Evolutionary conservation across 345 rosid species (phyloP).

Genomic region (Gossypium raimondii): DNA sequence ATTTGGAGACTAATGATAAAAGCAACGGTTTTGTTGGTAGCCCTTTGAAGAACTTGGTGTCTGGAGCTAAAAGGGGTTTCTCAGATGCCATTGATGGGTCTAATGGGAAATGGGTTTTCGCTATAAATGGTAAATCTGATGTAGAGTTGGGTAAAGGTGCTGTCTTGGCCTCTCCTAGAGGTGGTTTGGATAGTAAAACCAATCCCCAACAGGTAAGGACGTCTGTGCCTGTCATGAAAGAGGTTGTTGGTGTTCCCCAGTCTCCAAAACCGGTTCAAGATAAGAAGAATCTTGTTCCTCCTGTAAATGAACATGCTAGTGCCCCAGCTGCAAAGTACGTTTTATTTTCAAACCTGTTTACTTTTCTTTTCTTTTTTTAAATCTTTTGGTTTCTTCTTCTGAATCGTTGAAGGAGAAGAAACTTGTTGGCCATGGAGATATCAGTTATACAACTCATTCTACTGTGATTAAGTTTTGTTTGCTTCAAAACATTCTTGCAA

Average conservation of each 20-base stretch:
- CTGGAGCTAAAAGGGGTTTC: slow-evolving; percentile 70
- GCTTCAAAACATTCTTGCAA: no score
- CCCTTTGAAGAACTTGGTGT: slow-evolving; percentile 40
- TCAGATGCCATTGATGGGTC: slow-evolving; percentile 55
- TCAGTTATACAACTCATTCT: no score
- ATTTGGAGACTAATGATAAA: slow-evolving; percentile 27
- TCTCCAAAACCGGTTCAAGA: slow-evolving; percentile 34
- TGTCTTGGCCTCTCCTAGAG: slow-evolving; percentile 42
- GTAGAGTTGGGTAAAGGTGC: slow-evolving; percentile 37
- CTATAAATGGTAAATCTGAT: slow-evolving; percentile 38
- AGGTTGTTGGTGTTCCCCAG: slow-evolving; percentile 31
- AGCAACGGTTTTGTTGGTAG: slow-evolving; percentile 23
- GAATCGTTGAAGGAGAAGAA: not conserved
- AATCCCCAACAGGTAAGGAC: slow-evolving; percentile 22
- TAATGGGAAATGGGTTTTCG: slow-evolving; percentile 45
- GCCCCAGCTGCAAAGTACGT: slow-evolving; percentile 66
- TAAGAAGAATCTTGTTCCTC: slow-evolving; percentile 30
- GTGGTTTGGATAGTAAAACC: slow-evolving; percentile 23
- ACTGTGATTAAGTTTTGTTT: no score
- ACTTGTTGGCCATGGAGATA: no score
- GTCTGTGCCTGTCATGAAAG: slow-evolving; percentile 18
- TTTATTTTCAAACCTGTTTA: not conserved
- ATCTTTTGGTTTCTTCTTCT: not conserved
- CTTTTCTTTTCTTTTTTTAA: not conserved
- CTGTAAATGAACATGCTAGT: slow-evolving; percentile 33